These are phyloP conservation scores for Fusarium decemcellulare DNA, from an alignment of 2,329 filamentous ascomycete genomes.

Conservation along the genomic window DNA sequence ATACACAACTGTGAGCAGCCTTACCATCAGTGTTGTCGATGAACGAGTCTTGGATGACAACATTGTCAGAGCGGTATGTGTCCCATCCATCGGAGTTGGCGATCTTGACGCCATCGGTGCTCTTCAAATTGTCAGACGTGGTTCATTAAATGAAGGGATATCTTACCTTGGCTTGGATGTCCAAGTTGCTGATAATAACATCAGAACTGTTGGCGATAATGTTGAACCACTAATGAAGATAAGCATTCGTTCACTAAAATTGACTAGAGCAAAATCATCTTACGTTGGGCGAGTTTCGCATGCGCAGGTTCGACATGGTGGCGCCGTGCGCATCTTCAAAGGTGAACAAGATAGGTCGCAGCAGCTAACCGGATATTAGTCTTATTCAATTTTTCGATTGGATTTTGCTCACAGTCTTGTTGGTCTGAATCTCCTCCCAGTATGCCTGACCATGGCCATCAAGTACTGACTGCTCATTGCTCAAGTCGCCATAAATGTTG, in stretches of 20 bases:
- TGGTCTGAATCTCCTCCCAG: conserved; percentile 39
- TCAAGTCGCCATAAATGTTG: conserved; percentile 78
- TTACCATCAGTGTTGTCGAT: conserved; percentile 47
- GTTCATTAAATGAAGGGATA: rapidly evolving
- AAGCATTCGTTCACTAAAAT: background rate
- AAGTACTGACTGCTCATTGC: conserved; percentile 75
- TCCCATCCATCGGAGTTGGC: conserved; percentile 77
- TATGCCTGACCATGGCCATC: conserved; percentile 55
- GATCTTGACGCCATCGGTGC: conserved; percentile 41
- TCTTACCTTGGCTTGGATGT: conserved; percentile 66
- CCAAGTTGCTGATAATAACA: conserved; percentile 74
- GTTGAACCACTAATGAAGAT: conserved; percentile 57
- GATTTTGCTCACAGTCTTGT: conserved; percentile 59
- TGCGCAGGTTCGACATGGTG: conserved; percentile 70
- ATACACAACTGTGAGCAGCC: no score
- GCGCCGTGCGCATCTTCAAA: conserved; percentile 59
- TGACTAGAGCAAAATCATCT: background rate
- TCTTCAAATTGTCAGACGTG: conserved; percentile 21
- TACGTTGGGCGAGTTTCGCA: conserved; percentile 67
- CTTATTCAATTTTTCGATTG: conserved; percentile 60
- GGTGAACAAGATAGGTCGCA: conserved; percentile 42
- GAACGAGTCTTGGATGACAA: conserved; percentile 79
- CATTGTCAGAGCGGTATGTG: conserved; percentile 71
- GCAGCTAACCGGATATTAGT: conserved; percentile 31
- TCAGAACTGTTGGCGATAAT: conserved; percentile 76